Evolutionary conservation across 2,329 filamentous ascomycete genomes (phyloP), one percentile per base, ranked within the genome.

Genomic region (Hirsutella thompsonii): DNA sequence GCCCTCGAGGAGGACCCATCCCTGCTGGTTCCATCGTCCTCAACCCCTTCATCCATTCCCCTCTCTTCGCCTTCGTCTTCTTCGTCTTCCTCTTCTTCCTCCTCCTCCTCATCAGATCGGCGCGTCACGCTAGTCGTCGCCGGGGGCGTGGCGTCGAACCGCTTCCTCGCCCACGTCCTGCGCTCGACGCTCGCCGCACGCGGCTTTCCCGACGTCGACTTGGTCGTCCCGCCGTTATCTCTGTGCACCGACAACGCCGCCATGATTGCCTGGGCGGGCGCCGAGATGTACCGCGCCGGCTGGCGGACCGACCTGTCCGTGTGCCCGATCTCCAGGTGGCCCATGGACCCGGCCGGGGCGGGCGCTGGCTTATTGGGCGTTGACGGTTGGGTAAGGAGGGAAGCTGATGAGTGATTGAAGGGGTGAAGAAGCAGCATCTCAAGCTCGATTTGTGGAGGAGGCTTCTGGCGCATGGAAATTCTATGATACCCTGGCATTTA

Each of bases 201-300:
- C 35, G 84, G 84, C 0, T 81, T 77, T 53, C 54, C 56, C 0
- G 51, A 76, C 47, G 58, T 93, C 21, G 52, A 69, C 10, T 59
- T 95, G 8, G 62, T 81, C 23, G 83, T 82, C 42, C 90, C 92
- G n/a, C 88, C 88, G 3, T 61, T 75, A 9, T 67, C 70, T 34
- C 69, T 90, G 40, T 96, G 92, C 56, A 95, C 87, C 0, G 92
- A 98, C 55, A 96, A 98, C 60, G 92, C 92, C 11, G 86, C 88
- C 37, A 98, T 98, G 92, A 89, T 96, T 56, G 90, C 83, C 2
- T 96, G 92, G 90, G 71, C 89, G 1, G 92, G 83, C 0, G 72
- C 89, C 49, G 89, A 96, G 62, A 95, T 98, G 89, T 95, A 75
- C 54, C 73, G 83, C 58, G 76, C 74, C 1, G 89, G 90, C 0